Evolutionary conservation across 2,329 filamentous ascomycete genomes (phyloP).

Genomic region (Emergomyces pasteurianus): DNA sequence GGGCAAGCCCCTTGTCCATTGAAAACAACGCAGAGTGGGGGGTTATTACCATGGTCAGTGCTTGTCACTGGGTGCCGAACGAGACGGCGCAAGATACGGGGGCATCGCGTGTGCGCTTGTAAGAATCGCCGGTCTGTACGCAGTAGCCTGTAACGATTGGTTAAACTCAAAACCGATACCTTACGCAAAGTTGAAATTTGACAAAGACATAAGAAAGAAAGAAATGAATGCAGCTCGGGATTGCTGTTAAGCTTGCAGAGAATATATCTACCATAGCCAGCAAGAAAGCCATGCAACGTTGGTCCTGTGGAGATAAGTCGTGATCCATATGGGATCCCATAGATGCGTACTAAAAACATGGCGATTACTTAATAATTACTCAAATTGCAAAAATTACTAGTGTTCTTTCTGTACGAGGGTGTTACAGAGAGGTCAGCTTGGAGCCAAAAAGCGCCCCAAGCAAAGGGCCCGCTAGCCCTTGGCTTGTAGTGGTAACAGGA

Average conservation of each 20-base stretch:
- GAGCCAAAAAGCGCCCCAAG: no score
- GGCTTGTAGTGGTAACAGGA: background rate
- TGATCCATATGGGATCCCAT: no score
- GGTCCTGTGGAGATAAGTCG: no score
- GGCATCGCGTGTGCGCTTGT: background rate
- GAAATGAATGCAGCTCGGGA: background rate
- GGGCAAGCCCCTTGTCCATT: background rate
- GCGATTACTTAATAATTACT: no score
- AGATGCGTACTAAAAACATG: no score
- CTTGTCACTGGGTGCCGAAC: background rate
- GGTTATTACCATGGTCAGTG: background rate
- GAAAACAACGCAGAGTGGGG: background rate
- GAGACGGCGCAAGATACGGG: background rate
- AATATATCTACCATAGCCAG: no score
- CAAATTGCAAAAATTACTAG: no score
- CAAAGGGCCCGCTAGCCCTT: no score
- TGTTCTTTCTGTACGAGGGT: no score
- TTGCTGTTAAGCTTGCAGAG: no score
- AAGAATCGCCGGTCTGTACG: background rate
- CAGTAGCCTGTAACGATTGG: background rate
- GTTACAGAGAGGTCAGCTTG: no score
- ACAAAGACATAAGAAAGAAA: background rate
- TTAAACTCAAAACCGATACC: background rate
- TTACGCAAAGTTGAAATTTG: background rate
- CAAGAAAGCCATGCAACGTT: no score